These are phyloP conservation scores for Teratosphaeria destructans DNA, from an alignment of 2,329 filamentous ascomycete species.

Conservation along the genomic window DNA sequence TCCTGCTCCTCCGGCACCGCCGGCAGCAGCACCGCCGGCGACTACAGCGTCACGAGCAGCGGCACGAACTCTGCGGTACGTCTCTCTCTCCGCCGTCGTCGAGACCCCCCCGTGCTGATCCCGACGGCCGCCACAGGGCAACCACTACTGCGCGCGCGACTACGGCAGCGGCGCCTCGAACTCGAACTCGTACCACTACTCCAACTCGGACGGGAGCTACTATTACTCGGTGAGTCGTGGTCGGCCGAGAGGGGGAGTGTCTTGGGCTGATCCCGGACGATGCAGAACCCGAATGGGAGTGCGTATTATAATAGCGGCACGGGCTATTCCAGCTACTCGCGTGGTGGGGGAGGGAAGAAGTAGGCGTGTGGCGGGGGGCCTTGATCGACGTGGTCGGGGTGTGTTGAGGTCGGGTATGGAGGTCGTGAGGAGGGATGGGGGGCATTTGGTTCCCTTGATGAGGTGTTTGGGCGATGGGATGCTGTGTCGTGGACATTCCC, in stretches of 20 bases:
- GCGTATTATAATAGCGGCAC: slow-evolving; percentile 56
- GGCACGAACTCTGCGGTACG: slow-evolving; percentile 55
- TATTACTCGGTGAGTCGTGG: neutral
- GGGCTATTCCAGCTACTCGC: slow-evolving; percentile 51
- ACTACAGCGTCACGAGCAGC: slow-evolving; percentile 32
- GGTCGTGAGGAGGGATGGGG: too few species aligned
- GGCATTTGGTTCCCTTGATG: too few species aligned
- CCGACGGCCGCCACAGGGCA: slow-evolving; percentile 41
- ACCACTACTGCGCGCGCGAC: slow-evolving; percentile 56
- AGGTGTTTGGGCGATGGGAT: too few species aligned
- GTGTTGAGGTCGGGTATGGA: neutral
- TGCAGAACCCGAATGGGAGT: slow-evolving; percentile 56
- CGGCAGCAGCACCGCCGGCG: slow-evolving; percentile 4
- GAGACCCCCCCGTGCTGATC: neutral
- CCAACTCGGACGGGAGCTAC: slow-evolving; percentile 45
- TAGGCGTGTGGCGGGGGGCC: neutral
- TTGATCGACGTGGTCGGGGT: neutral
- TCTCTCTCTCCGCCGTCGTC: neutral
- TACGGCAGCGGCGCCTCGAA: slow-evolving; percentile 48
- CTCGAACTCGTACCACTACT: slow-evolving; percentile 57
- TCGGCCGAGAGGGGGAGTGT: neutral
- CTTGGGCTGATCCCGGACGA: slow-evolving; percentile 51
- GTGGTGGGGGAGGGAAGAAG: slow-evolving; percentile 33
- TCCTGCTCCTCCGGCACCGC: slow-evolving; percentile 7
- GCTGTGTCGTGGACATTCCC: too few species aligned